Conservation (phyloP, 2,329 filamentous ascomycete genomes). For the Seiridium unicorne region DNA sequence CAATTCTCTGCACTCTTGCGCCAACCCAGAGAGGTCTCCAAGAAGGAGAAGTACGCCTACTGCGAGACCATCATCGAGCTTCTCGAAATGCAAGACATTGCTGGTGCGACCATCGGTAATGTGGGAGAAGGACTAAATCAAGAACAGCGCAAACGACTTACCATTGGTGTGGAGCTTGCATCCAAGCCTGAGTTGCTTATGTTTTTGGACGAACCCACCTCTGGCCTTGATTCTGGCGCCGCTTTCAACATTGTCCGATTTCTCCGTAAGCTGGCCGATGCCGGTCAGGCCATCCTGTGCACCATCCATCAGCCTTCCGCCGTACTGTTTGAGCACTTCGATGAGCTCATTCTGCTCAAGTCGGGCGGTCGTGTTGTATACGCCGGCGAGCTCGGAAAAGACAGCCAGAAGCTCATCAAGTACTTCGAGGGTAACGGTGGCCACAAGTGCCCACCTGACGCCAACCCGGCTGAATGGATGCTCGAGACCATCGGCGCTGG, state of each 20-base stretch:
- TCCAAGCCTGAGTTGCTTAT: slow-evolving; percentile 59
- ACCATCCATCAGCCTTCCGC: slow-evolving; percentile 61
- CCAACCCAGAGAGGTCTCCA: slow-evolving; percentile 55
- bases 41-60: slow-evolving; percentile 64
- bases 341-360: slow-evolving; percentile 53
- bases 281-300: slow-evolving; percentile 58
- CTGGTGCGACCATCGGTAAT: slow-evolving; percentile 61
- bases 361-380: slow-evolving; percentile 53
- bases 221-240: slow-evolving; percentile 56
- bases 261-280: slow-evolving; percentile 58
- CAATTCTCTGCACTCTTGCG: slow-evolving; percentile 65
- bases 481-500: slow-evolving; percentile 59
- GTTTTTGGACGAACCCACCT: slow-evolving; percentile 64
- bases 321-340: slow-evolving; percentile 55
- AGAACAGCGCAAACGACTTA: slow-evolving; percentile 56
- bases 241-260: slow-evolving; percentile 63
- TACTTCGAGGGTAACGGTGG: slow-evolving; percentile 54
- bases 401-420: slow-evolving; percentile 43
- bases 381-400: slow-evolving; percentile 51
- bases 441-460: slow-evolving; percentile 41
- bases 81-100: slow-evolving; percentile 66
- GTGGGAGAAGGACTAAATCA: slow-evolving; percentile 53
- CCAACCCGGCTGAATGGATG: slow-evolving; percentile 56
- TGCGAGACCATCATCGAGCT: slow-evolving; percentile 68
- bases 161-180: slow-evolving; percentile 55